These are phyloP conservation scores for Fonsecaea multimorphosa DNA, from an alignment of 2,329 filamentous ascomycete species.

Conservation along the genomic window DNA sequence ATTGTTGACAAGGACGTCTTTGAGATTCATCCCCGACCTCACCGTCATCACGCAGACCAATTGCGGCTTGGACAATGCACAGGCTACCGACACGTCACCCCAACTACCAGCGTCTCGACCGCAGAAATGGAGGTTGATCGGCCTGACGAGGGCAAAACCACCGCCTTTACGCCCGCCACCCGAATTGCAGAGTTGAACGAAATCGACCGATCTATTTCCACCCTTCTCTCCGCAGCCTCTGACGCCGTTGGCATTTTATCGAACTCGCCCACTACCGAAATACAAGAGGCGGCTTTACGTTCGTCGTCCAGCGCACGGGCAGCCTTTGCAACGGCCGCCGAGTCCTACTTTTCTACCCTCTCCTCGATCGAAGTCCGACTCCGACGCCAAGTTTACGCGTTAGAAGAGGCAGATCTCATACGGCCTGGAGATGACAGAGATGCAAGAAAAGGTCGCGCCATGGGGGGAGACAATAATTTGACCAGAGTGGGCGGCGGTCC, in stretches of 20 bases:
- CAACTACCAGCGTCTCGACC: not conserved
- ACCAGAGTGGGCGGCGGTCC: slow-evolving; percentile 54
- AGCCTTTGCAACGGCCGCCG: slow-evolving; percentile 59
- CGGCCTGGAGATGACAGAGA: slow-evolving; percentile 43
- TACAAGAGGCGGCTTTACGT: slow-evolving; percentile 21
- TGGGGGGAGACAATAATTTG: slow-evolving; percentile 41
- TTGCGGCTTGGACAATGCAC: not conserved
- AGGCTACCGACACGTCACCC: not conserved
- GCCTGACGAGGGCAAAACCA: not conserved
- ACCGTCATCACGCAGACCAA: not conserved
- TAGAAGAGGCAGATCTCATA: slow-evolving; percentile 82
- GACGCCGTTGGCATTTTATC: slow-evolving; percentile 69
- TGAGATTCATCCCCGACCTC: not conserved
- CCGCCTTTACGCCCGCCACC: slow-evolving; percentile 61
- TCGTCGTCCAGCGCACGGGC: slow-evolving; percentile 23
- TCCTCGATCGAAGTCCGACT: slow-evolving; percentile 76
- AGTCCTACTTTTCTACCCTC: slow-evolving; percentile 72
- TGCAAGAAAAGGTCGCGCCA: slow-evolving; percentile 33
- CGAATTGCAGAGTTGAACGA: slow-evolving; percentile 80
- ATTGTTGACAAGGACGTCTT: too few species aligned
- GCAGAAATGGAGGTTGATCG: slow-evolving; percentile 28
- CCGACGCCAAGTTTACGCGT: slow-evolving; percentile 75
- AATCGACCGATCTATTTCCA: slow-evolving; percentile 63
- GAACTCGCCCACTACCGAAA: slow-evolving; percentile 44
- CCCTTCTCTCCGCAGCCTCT: slow-evolving; percentile 64